Percentiles rank a stretch among this genome's conserved stretches.
phyloP scores from a whole-genome alignment of 164 flowering plant species.

The Aristolochia fimbriata region DNA sequence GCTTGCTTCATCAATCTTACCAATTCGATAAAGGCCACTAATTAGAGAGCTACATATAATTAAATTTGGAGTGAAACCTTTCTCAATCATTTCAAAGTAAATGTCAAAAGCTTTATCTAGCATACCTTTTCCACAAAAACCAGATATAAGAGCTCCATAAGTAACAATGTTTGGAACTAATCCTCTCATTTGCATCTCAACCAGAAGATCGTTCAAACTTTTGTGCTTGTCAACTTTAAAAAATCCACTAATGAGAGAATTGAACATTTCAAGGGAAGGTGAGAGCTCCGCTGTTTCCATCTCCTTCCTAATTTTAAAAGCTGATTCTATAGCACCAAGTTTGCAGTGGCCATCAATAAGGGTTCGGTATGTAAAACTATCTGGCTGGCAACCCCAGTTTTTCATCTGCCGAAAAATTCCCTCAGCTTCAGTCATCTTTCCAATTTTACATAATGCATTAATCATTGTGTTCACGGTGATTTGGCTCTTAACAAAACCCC shows the following conservation, averaged over 20 bases:
- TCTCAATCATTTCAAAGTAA: slow-evolving; percentile 54
- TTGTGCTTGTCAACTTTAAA: slow-evolving; percentile 31
- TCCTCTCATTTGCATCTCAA: slow-evolving; percentile 43
- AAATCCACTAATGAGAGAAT: slow-evolving; percentile 57
- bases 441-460: slow-evolving; percentile 66
- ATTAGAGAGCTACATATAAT: slow-evolving; percentile 46
- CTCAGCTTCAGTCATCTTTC: slow-evolving; percentile 65
- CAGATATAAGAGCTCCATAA: slow-evolving; percentile 65
- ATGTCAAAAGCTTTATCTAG: slow-evolving; percentile 45
- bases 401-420: slow-evolving; percentile 48
- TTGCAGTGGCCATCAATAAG: slow-evolving; percentile 72
- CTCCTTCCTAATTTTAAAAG: slow-evolving; percentile 39
- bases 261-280: slow-evolving; percentile 54
- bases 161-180: slow-evolving; percentile 48
- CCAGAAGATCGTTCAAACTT: slow-evolving; percentile 33
- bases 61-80: slow-evolving; percentile 53
- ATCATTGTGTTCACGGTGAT: slow-evolving; percentile 61
- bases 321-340: slow-evolving; percentile 46
- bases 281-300: slow-evolving; percentile 44
- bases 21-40: slow-evolving; percentile 52
- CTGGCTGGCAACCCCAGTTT: slow-evolving; percentile 50
- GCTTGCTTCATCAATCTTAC: slow-evolving; percentile 56
- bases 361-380: slow-evolving; percentile 60
- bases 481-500: slow-evolving; percentile 37
- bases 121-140: slow-evolving; percentile 65